These are phyloP conservation scores for Hymenochaete sp. DNA, from an alignment of 1,284 basidiomycete species.

Conservation along the genomic window DNA sequence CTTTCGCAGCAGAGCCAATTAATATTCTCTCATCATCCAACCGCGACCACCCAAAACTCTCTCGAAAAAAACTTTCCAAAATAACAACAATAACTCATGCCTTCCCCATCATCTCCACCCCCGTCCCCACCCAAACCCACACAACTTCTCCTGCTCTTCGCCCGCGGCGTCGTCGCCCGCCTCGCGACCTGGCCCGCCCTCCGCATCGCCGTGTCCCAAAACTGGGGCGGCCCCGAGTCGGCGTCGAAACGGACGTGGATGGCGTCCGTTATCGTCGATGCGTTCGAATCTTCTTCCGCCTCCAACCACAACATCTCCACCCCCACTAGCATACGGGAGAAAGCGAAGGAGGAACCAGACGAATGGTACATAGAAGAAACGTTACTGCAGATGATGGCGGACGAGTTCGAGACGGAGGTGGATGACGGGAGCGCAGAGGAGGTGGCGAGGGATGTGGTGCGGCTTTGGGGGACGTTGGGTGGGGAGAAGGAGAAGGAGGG, in stretches of 20 bases:
- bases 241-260: slow-evolving; percentile 74
- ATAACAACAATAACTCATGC: too few species aligned
- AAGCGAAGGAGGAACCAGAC: slow-evolving; percentile 43
- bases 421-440: slow-evolving; percentile 73
- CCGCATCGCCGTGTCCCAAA: slow-evolving; percentile 71
- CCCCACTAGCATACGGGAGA: too few species aligned
- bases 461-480: slow-evolving; percentile 55
- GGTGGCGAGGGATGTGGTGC: slow-evolving; percentile 63
- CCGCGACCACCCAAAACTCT: neutral
- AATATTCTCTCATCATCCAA: too few species aligned
- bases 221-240: slow-evolving; percentile 73
- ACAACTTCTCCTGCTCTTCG: slow-evolving; percentile 60
- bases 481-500: slow-evolving; percentile 29
- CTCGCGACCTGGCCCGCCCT: slow-evolving; percentile 77
- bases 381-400: slow-evolving; percentile 70
- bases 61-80: too few species aligned
- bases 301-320: too few species aligned
- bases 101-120: slow-evolving; percentile 9
- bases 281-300: slow-evolving; percentile 48
- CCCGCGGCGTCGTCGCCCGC: slow-evolving; percentile 73
- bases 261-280: slow-evolving; percentile 73
- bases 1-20: too few species aligned
- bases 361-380: slow-evolving; percentile 69
- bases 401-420: slow-evolving; percentile 76
- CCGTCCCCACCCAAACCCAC: slow-evolving; percentile 29